These are phyloP conservation scores for Antarctomyces pellizariae DNA, from an alignment of 495 filamentous ascomycete genomes.

Conservation along the genomic window DNA sequence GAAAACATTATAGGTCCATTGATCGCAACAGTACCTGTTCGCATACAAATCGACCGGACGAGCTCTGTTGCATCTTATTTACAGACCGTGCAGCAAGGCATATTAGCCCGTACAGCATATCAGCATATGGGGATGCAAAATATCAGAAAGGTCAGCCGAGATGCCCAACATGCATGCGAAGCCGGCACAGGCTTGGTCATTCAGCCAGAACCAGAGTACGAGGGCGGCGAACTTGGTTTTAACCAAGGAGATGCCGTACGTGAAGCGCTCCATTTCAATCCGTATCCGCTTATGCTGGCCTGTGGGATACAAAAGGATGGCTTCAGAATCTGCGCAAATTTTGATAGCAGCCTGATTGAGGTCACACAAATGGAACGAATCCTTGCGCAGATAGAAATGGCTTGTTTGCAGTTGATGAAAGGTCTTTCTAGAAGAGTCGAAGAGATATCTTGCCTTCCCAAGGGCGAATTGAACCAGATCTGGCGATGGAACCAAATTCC, in stretches of 20 bases:
- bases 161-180: slow-evolving; percentile 41
- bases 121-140: slow-evolving; percentile 49
- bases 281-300: slow-evolving; percentile 40
- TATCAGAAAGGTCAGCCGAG: slow-evolving; percentile 34
- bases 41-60: slow-evolving; percentile 14
- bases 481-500: slow-evolving; percentile 18
- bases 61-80: slow-evolving; percentile 14
- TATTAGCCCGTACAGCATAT: slow-evolving; percentile 30
- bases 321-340: slow-evolving; percentile 36
- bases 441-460: slow-evolving; percentile 17
- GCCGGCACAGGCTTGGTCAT: slow-evolving; percentile 19
- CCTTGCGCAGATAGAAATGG: slow-evolving; percentile 19
- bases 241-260: slow-evolving; percentile 30
- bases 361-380: slow-evolving; percentile 20
- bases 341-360: slow-evolving; percentile 25
- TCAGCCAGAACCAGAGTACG: slow-evolving; percentile 19
- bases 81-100: slow-evolving; percentile 26
- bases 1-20: slow-evolving; percentile 31
- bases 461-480: slow-evolving; percentile 16
- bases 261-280: slow-evolving; percentile 43
- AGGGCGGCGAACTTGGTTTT: slow-evolving; percentile 24
- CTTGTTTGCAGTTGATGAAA: slow-evolving; percentile 13
- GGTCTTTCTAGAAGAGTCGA: slow-evolving; percentile 10
- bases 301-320: slow-evolving; percentile 31
- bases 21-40: slow-evolving; percentile 41